Evolutionary conservation across 23 red algal species (phyloP).

Genomic region (Cyanidiococcus yangmingshanensis): DNA sequence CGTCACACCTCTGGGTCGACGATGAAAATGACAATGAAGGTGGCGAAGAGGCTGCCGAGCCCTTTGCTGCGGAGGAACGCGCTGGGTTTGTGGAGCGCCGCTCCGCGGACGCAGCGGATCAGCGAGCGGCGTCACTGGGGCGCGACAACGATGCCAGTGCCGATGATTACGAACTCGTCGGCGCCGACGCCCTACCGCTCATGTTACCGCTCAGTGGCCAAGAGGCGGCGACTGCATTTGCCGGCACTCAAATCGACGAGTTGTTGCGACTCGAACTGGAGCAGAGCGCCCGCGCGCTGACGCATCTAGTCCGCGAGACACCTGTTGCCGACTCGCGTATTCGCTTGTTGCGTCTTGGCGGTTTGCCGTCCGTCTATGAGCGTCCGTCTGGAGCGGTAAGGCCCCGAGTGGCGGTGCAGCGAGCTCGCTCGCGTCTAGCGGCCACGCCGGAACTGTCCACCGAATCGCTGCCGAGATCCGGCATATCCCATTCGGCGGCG

Average conservation of each 20-base stretch:
- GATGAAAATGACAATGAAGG: neutral
- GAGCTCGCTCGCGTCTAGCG: neutral
- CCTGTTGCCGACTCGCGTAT: neutral
- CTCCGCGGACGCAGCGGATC: neutral
- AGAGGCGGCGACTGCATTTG: neutral
- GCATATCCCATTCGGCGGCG: neutral
- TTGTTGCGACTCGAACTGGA: neutral
- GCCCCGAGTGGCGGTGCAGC: neutral
- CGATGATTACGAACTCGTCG: too few relatives aligned
- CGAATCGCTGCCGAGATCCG: neutral
- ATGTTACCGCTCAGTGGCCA: neutral
- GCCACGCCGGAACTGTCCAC: neutral
- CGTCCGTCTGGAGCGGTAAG: neutral
- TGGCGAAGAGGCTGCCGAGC: neutral
- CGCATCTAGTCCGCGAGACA: neutral
- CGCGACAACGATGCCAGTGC: neutral
- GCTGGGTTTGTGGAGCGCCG: neutral
- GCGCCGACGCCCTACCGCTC: too few relatives aligned
- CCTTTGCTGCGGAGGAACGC: neutral
- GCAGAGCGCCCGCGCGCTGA: neutral
- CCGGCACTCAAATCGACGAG: neutral
- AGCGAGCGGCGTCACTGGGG: too few relatives aligned
- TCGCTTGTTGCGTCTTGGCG: neutral
- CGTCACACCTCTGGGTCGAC: neutral
- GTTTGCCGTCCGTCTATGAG: neutral